A percentile compares a stretch with the other conserved stretches of the same genome.
These are phyloP conservation scores for Xylaria digitata DNA, from an alignment of 2,329 filamentous ascomycete genomes.

Conservation along the genomic window DNA sequence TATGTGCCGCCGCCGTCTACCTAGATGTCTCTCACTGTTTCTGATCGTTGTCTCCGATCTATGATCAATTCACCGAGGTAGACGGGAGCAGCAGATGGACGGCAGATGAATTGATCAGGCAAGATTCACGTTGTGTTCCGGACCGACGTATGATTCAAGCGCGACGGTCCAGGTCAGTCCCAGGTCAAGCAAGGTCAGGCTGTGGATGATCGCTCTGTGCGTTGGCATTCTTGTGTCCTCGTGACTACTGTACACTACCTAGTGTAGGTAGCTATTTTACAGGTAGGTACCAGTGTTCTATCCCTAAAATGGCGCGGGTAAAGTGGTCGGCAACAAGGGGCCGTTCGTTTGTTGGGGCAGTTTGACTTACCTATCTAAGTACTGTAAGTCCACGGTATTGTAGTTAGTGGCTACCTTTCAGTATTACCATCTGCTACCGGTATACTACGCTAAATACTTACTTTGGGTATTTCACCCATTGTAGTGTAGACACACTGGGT, in stretches of 20 bases:
- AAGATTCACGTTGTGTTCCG: conserved; percentile 30
- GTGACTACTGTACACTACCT: no score
- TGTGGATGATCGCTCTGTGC: conserved; percentile 38
- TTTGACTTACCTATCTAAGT: no score
- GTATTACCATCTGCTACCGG: no score
- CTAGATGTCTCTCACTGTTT: conserved; percentile 26
- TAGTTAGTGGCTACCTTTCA: neutral
- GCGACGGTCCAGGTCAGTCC: conserved; percentile 19
- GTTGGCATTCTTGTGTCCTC: conserved; percentile 39
- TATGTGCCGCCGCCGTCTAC: conserved; percentile 5
- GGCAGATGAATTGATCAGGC: conserved; percentile 25
- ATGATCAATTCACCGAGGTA: conserved; percentile 21
- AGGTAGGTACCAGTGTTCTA: neutral
- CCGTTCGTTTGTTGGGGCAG: conserved; percentile 8
- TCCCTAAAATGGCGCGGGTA: conserved; percentile 34
- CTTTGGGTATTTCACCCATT: conserved; percentile 1
- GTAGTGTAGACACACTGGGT: neutral
- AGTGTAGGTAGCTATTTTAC: neutral
- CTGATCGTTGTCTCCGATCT: neutral
- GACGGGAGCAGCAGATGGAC: conserved; percentile 7
- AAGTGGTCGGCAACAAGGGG: conserved; percentile 31
- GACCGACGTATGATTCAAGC: conserved; percentile 31
- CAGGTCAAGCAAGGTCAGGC: conserved; percentile 38
- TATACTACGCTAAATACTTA: neutral
- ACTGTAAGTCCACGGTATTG: no score